Evolutionary conservation across 495 filamentous ascomycete genomes (phyloP), one percentile per base, ranked within the genome.

Genomic region (Tuber indicum): DNA sequence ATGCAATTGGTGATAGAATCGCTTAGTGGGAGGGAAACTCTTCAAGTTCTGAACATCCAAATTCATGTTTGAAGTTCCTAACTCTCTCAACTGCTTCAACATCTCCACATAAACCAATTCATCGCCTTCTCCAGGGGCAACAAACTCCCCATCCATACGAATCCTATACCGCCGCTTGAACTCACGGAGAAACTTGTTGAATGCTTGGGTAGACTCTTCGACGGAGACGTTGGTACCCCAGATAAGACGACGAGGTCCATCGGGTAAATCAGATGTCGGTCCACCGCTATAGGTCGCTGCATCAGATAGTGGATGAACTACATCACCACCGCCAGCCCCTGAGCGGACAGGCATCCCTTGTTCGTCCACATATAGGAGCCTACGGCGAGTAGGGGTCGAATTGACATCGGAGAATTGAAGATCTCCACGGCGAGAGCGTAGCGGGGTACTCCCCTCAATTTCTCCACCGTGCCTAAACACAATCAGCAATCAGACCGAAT

Each of bases 181-280:
- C 83, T 95, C 94, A 75, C 89, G 88, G 42, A 99, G 87, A 83
- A 98, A 99, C 75, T 95, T 94, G 76, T 94, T 94, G 87, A 97
- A 96, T 0, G 90, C 87, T 71, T 89, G 89, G 83, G 94, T 92
- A 19, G 94, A 92, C 84, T 99, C 94, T 74, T 92, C 90, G 66
- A 98, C 91, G 2, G 95, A 96, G 75, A 99, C 92, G 72, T 97
- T 98, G 71, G 96, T 98, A 83, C 96, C 96, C 96, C 96, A 99
- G 76, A 99, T 94, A 58, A 97, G 90, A 75, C 92, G 88, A 71
- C 91, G 91, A 73, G 97, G 90, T 2, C 89, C 91, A 82, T 98
- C 92, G 0, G 94, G 94, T 32, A 81, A 58, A 83, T 99, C 96
- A 1, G 94, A 97, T 17, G 96, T 98, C 74, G 82, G 79, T 10